These are phyloP conservation scores for Sarocladium strictum DNA, from an alignment of 2,329 filamentous ascomycete species.

Conservation along the genomic window DNA sequence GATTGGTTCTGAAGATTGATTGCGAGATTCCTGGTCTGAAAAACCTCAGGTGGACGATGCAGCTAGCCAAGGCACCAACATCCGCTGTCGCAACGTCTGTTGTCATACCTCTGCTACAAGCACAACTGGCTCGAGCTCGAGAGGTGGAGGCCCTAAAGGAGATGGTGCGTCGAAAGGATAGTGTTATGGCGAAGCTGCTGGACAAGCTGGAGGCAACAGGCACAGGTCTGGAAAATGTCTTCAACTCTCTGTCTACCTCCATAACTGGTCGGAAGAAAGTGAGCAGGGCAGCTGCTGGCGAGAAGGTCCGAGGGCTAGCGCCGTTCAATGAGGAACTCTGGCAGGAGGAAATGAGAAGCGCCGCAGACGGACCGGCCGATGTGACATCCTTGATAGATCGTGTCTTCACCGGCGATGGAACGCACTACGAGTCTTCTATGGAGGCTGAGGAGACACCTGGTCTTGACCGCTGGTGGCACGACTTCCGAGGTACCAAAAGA, in stretches of 20 bases:
- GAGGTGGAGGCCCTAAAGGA: slow-evolving; percentile 38
- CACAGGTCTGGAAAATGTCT: slow-evolving; percentile 46
- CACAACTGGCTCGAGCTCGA: slow-evolving; percentile 31
- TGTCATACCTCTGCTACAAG: slow-evolving; percentile 45
- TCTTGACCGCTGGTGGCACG: slow-evolving; percentile 45
- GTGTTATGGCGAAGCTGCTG: slow-evolving; percentile 41
- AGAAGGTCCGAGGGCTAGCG: slow-evolving; percentile 45
- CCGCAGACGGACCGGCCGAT: slow-evolving; percentile 22
- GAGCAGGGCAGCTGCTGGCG: slow-evolving; percentile 37
- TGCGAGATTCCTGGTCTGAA: slow-evolving; percentile 59
- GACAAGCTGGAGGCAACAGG: slow-evolving; percentile 50
- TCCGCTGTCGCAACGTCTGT: slow-evolving; percentile 40
- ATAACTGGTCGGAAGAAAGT: slow-evolving; percentile 33
- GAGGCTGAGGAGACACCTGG: slow-evolving; percentile 26
- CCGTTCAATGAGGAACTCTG: slow-evolving; percentile 39
- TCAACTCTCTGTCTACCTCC: slow-evolving; percentile 39
- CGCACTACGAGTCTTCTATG: slow-evolving; percentile 23
- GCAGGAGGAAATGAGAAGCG: slow-evolving; percentile 22
- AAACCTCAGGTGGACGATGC: slow-evolving; percentile 60
- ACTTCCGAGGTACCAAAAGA: slow-evolving; percentile 28
- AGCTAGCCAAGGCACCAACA: slow-evolving; percentile 41
- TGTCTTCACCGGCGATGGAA: slow-evolving; percentile 33
- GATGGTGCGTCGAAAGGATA: slow-evolving; percentile 44
- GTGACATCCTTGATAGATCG: slow-evolving; percentile 30
- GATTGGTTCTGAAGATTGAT: slow-evolving; percentile 47